A percentile compares a stretch with the other conserved stretches of the same genome.
These are phyloP conservation scores for Yamadazyma membranifaciens DNA, from an alignment of 1,139 yeast genomes.

Conservation along the genomic window DNA sequence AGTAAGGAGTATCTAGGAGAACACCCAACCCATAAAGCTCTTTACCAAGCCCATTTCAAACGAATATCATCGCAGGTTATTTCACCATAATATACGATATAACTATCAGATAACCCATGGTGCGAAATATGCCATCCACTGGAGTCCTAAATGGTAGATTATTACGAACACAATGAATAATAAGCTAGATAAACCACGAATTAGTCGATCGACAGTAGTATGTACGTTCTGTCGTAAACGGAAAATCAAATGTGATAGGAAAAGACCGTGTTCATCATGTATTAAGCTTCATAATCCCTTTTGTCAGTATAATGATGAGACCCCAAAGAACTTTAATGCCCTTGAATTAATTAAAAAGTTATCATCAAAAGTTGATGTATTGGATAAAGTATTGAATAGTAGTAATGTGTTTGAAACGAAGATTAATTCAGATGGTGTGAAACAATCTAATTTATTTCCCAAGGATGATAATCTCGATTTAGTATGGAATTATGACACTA, in stretches of 20 bases:
- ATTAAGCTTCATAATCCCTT: slow-evolving; percentile 2
- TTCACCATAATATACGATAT: neutral
- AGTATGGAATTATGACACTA: too few relatives aligned
- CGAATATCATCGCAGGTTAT: too few relatives aligned
- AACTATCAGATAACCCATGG: too few relatives aligned
- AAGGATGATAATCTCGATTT: too few relatives aligned
- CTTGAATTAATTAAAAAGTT: neutral
- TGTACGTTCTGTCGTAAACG: slow-evolving; percentile 5
- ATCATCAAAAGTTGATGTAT: neutral
- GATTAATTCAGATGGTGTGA: neutral
- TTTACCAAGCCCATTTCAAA: too few relatives aligned
- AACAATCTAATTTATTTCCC: too few relatives aligned
- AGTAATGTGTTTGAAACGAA: neutral
- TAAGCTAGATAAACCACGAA: neutral
- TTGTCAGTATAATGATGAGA: slow-evolving; percentile 3
- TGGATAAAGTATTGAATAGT: slow-evolving; percentile 1
- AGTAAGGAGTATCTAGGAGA: too few relatives aligned
- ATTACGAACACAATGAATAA: neutral
- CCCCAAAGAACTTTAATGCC: neutral
- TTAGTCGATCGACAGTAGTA: neutral
- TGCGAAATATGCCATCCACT: too few relatives aligned
- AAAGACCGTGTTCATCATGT: slow-evolving; percentile 7
- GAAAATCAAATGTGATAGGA: slow-evolving; percentile 7
- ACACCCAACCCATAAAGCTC: too few relatives aligned
- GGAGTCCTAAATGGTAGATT: too few relatives aligned